Evolutionary conservation across 1,139 yeast species (phyloP).

Genomic region (Zygoascus hellenicus): DNA sequence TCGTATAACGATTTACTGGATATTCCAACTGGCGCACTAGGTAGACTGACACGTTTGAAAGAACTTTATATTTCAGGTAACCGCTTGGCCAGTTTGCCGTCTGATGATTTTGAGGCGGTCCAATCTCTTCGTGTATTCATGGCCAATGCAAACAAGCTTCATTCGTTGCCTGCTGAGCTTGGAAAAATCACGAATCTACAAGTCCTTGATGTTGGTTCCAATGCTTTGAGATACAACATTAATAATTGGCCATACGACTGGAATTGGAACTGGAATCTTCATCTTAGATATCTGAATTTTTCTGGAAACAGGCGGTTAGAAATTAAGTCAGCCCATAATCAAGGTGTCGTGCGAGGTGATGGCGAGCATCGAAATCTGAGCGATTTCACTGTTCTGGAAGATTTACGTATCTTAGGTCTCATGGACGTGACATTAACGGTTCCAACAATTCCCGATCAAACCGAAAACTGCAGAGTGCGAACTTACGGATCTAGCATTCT

Average conservation of each 20-base stretch:
- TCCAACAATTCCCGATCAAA: conserved; percentile 78
- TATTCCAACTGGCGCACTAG: conserved; percentile 65
- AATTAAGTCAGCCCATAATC: conserved; percentile 58
- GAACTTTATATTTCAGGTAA: conserved; percentile 85
- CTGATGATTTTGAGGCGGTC: conserved; percentile 72
- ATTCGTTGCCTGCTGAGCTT: conserved; percentile 84
- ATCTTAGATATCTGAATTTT: conserved; percentile 73
- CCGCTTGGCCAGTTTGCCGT: conserved; percentile 68
- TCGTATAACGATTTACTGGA: conserved; percentile 82
- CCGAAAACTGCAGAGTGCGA: conserved; percentile 75
- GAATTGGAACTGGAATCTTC: conserved; percentile 90
- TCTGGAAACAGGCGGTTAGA: conserved; percentile 92
- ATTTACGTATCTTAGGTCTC: conserved; percentile 71
- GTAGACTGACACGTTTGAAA: conserved; percentile 51
- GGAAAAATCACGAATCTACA: conserved; percentile 60
- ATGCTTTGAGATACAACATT: conserved; percentile 83
- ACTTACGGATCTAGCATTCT: conserved; percentile 85
- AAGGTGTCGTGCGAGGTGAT: conserved; percentile 23
- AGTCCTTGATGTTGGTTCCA: conserved; percentile 86
- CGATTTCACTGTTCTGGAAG: conserved; percentile 67
- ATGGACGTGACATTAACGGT: conserved; percentile 95
- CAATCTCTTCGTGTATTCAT: conserved; percentile 55
- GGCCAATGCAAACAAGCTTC: conserved; percentile 78
- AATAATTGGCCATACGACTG: conserved; percentile 95
- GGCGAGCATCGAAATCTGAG: conserved; percentile 50